These are phyloP conservation scores for Acmispon strigosus DNA, from an alignment of 306 rosid genomes.

Conservation along the genomic window DNA sequence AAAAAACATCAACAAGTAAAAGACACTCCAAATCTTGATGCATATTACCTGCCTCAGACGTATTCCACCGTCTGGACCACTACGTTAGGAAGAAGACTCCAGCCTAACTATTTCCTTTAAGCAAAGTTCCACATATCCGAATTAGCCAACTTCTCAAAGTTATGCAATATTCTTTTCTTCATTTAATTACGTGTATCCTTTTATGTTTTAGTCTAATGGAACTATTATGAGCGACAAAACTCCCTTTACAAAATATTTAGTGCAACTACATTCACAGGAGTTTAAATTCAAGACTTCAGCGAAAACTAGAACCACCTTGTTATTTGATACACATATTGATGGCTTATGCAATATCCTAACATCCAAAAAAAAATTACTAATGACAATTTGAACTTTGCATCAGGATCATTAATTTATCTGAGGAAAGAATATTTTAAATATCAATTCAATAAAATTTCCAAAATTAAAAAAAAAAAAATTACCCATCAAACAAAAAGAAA, in stretches of 20 bases:
- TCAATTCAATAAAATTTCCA: constrained; percentile 40
- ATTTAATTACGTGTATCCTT: too few species aligned
- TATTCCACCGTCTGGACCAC: constrained; percentile 9
- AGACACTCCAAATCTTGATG: background rate
- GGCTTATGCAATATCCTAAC: too few species aligned
- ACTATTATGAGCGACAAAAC: too few species aligned
- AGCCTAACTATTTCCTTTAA: background rate
- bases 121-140: background rate
- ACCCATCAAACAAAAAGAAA: background rate
- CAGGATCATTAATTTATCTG: constrained; percentile 9
- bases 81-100: background rate
- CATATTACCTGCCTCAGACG: constrained; percentile 2
- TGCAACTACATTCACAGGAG: too few species aligned
- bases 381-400: background rate
- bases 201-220: too few species aligned
- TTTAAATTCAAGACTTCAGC: too few species aligned
- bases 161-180: too few species aligned
- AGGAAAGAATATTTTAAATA: constrained; percentile 52
- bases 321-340: too few species aligned
- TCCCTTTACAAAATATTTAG: too few species aligned
- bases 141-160: too few species aligned
- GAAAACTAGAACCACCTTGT: too few species aligned
- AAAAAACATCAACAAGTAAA: background rate
- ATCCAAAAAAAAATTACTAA: too few species aligned
- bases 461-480: background rate